Base-by-base conservation (phyloP, 345 rosid genomes). In the Abelmoschus esculentus region DNA sequence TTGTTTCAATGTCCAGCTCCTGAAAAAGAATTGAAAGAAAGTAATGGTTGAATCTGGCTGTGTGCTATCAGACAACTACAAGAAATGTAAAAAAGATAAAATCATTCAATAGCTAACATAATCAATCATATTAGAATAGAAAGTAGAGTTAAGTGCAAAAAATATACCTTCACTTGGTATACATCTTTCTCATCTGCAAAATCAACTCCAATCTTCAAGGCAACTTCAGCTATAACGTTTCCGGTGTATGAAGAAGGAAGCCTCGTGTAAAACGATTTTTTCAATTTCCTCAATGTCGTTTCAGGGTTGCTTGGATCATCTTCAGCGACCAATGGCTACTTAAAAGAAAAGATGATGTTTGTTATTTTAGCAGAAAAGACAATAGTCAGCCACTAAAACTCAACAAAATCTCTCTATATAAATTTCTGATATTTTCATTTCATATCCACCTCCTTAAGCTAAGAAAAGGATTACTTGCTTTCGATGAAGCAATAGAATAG, bases 91-190 rank as follows among this genome's bases (percentile, higher is more conserved):
- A 70, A n/a, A 3, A 50, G 59, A 70, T 12, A 22, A 17, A 19
- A 22, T 34, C 12, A 74, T 42, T 65, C 54, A 75, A 70, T 52
- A 56, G 54, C 54, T 50, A 46, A 47, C 3, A 59, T 50, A 57
- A 57, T 59, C 46, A 38, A 34, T 58, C 63, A 64, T 14, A 60
- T 42, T 32, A 11, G 36, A 67, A 56, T 36, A 49, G 9, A 19
- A 31, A 36, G 29, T 55, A 69, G 26, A 22, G 26, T 22, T 22
- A 54, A 3, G 44, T 62, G 64, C 26, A 57, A 1, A n/a, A 31
- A n/a, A 29, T 49, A 54, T 78, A 92, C 92, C 92, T 76, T 82
- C 8, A 88, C 83, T 71, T 54, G 73, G 80, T 84, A 89, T 64
- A 66, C 54, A 47, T 87, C 90, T 74, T 86, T 86, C 74, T 79